Conservation (phyloP, 345 rosid genomes). For the Eucalyptus cloeziana region DNA sequence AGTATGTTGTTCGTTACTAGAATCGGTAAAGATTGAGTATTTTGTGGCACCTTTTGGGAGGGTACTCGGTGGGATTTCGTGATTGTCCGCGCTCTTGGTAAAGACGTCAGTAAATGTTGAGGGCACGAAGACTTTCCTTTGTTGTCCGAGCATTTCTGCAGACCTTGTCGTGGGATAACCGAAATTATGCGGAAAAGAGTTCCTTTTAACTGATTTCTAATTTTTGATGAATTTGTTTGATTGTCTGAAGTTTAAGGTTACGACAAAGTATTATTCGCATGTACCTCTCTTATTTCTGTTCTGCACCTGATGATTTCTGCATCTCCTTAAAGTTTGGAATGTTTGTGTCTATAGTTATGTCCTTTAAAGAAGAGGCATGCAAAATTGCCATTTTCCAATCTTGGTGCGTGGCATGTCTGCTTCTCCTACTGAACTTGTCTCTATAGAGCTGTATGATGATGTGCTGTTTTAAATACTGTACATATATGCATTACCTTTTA, state of each 20-base stretch:
- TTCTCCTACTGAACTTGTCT: neutral
- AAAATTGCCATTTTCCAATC: neutral
- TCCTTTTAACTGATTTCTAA: neutral
- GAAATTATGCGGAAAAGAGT: neutral
- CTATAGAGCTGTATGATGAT: neutral
- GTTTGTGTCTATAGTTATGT: neutral
- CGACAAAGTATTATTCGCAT: neutral
- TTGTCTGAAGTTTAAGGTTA: neutral
- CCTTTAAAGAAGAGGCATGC: neutral
- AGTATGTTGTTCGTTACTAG: neutral
- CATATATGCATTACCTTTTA: neutral
- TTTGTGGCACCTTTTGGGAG: neutral
- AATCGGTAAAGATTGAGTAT: neutral
- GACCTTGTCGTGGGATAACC: neutral
- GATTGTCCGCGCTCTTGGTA: neutral
- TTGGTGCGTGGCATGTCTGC: neutral
- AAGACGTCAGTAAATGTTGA: neutral
- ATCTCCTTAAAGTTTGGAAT: neutral
- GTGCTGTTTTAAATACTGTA: neutral
- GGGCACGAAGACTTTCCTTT: neutral
- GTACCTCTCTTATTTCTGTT: neutral
- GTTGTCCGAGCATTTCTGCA: neutral
- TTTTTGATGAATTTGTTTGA: fast-evolving
- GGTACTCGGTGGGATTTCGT: neutral
- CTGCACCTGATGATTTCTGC: neutral